Conservation (phyloP, 805 yeast species). For the Ogataea nakhonphanomensis region DNA sequence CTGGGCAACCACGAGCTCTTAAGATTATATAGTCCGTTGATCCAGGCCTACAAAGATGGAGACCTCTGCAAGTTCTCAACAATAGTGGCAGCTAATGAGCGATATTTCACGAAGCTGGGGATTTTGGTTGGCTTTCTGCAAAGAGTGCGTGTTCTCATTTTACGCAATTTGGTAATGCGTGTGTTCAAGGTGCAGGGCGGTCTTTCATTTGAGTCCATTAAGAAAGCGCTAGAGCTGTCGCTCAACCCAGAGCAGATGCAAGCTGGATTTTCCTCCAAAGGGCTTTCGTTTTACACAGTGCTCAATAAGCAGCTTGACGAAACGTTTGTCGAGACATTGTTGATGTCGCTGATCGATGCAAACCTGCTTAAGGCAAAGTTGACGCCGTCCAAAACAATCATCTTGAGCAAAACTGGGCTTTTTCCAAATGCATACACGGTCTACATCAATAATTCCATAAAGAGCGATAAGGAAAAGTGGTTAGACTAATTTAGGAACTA, state of each 20-base stretch:
- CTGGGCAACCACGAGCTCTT: conserved; percentile 23
- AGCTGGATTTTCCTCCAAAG: conserved; percentile 10
- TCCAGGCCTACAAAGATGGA: conserved; percentile 38
- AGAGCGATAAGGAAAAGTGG: conserved; percentile 29
- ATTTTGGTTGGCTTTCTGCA: conserved; percentile 44
- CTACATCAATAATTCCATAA: conserved; percentile 20
- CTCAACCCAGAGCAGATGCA: conserved; percentile 11
- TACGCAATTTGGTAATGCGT: conserved; percentile 39
- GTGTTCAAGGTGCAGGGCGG: conserved; percentile 17
- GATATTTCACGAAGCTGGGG: conserved; percentile 36
- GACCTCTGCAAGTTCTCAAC: conserved; percentile 37
- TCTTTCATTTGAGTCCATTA: conserved; percentile 22
- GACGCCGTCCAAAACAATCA: conserved; percentile 24
- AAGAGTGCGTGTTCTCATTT: conserved; percentile 40
- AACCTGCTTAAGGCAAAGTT: conserved; percentile 52
- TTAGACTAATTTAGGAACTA: conserved; percentile 19
- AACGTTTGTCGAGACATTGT: conserved; percentile 44
- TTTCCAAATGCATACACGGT: conserved; percentile 28
- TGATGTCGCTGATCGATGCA: conserved; percentile 50
- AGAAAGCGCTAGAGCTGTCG: conserved; percentile 26
- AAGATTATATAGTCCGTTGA: conserved; percentile 37
- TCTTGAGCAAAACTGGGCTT: conserved; percentile 28
- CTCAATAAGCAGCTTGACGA: conserved; percentile 31
- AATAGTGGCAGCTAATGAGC: conserved; percentile 34
- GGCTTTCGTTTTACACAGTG: conserved; percentile 19